Evolutionary conservation across 768 basidiomycete species (phyloP).

Genomic region (Suillus placidus): DNA sequence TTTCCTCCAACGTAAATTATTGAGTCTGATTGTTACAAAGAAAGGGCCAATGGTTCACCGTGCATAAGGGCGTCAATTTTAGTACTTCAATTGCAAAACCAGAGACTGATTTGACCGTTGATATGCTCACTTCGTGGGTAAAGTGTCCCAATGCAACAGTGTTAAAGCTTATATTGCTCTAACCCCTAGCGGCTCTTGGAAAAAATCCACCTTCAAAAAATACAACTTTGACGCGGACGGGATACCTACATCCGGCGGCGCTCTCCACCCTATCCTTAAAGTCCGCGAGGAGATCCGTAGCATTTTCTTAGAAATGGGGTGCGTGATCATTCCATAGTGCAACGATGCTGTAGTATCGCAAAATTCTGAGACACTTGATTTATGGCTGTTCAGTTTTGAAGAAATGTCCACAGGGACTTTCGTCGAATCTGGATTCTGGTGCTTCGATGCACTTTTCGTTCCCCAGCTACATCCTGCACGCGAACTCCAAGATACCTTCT

Average conservation of each 20-base stretch:
- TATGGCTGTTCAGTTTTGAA: conserved; percentile 66
- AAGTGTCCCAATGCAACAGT: neutral
- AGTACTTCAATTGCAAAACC: conserved; percentile 90
- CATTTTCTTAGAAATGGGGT: conserved; percentile 99
- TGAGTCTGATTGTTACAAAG: conserved; percentile 42
- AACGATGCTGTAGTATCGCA: neutral
- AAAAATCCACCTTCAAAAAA: conserved; percentile 91
- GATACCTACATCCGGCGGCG: conserved; percentile 84
- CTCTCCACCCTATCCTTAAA: conserved; percentile 94
- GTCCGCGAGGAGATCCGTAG: conserved; percentile 96
- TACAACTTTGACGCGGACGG: conserved; percentile 99
- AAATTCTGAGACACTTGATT: neutral
- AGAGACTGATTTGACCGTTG: conserved; percentile 94
- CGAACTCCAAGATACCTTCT: conserved; percentile 98
- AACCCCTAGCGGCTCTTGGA: conserved; percentile 83
- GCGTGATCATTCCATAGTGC: conserved; percentile 23
- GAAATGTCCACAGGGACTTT: conserved; percentile 98
- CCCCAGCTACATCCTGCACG: conserved; percentile 99
- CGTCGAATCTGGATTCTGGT: conserved; percentile 99
- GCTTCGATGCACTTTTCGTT: conserved; percentile 97
- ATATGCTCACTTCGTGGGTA: conserved; percentile 89
- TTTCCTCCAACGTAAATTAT: neutral
- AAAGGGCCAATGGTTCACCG: conserved; percentile 95
- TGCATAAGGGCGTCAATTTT: conserved; percentile 83
- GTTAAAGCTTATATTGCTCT: neutral